These are phyloP conservation scores for Debaryomyces coudertii DNA, from an alignment of 1,139 yeast species.

Conservation along the genomic window DNA sequence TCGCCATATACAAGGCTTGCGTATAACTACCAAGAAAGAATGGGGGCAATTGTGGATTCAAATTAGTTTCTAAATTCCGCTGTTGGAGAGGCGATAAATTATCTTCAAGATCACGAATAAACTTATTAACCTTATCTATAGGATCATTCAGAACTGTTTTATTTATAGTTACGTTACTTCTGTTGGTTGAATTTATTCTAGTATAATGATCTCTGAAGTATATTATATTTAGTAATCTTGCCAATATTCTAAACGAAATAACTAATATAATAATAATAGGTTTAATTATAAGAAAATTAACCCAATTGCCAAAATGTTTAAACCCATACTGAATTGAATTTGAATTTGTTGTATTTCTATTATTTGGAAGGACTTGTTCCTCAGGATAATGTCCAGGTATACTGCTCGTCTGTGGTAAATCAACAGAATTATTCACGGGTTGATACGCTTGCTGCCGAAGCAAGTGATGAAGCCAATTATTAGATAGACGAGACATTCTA, in stretches of 20 bases:
- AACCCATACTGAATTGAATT: constrained; percentile 8
- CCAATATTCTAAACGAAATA: constrained; percentile 27
- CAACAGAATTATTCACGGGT: background rate
- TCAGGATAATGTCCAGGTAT: constrained; percentile 13
- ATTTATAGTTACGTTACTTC: constrained; percentile 3
- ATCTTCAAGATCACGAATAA: constrained; percentile 41
- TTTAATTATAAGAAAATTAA: constrained; percentile 28
- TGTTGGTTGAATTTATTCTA: constrained; percentile 7
- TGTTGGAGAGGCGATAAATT: constrained; percentile 29
- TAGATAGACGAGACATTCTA: background rate
- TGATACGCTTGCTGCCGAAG: constrained; percentile 8
- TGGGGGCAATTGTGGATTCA: constrained; percentile 33
- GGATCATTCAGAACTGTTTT: constrained; percentile 27
- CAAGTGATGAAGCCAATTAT: constrained; percentile 9
- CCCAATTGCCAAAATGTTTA: constrained; percentile 15
- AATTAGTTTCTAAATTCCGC: constrained; percentile 8
- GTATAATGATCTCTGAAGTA: constrained; percentile 28
- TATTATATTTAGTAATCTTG: constrained; percentile 29
- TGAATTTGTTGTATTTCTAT: constrained; percentile 7
- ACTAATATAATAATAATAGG: constrained; percentile 33
- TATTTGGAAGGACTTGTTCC: constrained; percentile 1
- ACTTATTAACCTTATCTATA: constrained; percentile 37
- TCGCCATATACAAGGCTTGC: constrained; percentile 70
- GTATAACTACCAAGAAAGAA: constrained; percentile 78
- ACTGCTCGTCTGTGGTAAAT: background rate